phyloP scores from a whole-genome alignment of 208 protist species.

The Wallacemonas sp. region DNA sequence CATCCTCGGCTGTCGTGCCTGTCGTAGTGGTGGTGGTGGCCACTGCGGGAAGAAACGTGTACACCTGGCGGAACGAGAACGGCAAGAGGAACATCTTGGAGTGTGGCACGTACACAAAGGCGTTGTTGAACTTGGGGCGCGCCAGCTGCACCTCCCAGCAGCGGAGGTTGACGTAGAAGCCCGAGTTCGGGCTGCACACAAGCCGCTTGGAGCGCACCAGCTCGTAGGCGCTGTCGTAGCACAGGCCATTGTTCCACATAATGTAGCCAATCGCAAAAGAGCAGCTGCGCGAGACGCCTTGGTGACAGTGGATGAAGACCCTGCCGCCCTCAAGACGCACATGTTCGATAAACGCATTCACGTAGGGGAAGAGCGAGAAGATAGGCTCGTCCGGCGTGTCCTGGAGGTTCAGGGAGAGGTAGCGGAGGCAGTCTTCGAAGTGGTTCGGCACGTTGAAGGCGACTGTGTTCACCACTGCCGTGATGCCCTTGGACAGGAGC shows the following conservation, averaged over 20 bases:
- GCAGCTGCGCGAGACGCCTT: conserved; percentile 92
- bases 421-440: conserved; percentile 78
- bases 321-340: conserved; percentile 47
- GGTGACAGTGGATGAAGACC: conserved; percentile 95
- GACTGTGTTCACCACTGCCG: conserved; percentile 93
- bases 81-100: conserved; percentile 34
- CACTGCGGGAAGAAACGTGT: conserved; percentile 26
- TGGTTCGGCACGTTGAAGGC: conserved; percentile 72
- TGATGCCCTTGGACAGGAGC: conserved; percentile 88
- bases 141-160: conserved; percentile 78
- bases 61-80: conserved; percentile 61
- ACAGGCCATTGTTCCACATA: conserved; percentile 86
- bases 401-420: conserved; percentile 79
- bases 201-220: conserved; percentile 65
- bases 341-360: conserved; percentile 88
- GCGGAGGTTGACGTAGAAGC: conserved; percentile 89
- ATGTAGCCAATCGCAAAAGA: conserved; percentile 91
- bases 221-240: conserved; percentile 85
- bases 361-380: conserved; percentile 85
- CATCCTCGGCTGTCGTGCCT: conserved; percentile 12
- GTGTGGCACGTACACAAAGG: conserved; percentile 71
- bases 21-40: background rate
- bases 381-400: conserved; percentile 92
- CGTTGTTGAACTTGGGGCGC: conserved; percentile 44
- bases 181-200: conserved; percentile 89